These are phyloP conservation scores for Ceratobasidium theobromae DNA, from an alignment of 1,284 basidiomycete genomes.

Conservation along the genomic window DNA sequence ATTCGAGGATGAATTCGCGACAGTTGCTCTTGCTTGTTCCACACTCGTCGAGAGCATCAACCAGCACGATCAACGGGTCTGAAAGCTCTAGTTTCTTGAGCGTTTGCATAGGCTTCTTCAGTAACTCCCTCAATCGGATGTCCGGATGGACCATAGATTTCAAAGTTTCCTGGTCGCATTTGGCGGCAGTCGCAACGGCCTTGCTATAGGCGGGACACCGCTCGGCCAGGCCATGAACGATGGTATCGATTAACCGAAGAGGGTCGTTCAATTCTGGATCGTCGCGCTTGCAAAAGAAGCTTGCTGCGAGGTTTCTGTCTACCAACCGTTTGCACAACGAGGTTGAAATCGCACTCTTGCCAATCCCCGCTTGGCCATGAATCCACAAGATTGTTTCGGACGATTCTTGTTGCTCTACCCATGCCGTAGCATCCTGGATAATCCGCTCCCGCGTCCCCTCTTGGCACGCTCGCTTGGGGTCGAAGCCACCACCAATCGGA, in stretches of 20 bases:
- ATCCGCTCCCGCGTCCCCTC: neutral
- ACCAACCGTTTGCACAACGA: neutral
- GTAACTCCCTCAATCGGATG: neutral
- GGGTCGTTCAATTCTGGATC: neutral
- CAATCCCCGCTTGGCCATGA: conserved; percentile 10
- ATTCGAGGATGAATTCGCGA: neutral
- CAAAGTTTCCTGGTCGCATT: neutral
- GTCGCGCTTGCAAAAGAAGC: conserved; percentile 29
- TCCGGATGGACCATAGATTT: neutral
- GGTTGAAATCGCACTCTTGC: conserved; percentile 1
- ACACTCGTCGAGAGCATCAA: conserved; percentile 34
- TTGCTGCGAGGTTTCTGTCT: neutral
- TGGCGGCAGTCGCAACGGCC: neutral
- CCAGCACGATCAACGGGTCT: conserved; percentile 1
- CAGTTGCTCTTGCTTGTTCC: neutral
- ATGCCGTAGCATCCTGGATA: neutral
- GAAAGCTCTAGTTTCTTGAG: neutral
- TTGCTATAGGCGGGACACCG: neutral
- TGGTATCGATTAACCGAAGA: neutral
- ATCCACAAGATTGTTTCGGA: neutral
- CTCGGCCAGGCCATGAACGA: neutral
- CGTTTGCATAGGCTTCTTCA: neutral
- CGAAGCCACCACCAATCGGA: too few species aligned
- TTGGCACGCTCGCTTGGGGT: neutral
- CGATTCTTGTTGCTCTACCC: neutral